Base-by-base conservation (phyloP, 2,329 filamentous ascomycete species). In the Madurella mycetomatis region DNA sequence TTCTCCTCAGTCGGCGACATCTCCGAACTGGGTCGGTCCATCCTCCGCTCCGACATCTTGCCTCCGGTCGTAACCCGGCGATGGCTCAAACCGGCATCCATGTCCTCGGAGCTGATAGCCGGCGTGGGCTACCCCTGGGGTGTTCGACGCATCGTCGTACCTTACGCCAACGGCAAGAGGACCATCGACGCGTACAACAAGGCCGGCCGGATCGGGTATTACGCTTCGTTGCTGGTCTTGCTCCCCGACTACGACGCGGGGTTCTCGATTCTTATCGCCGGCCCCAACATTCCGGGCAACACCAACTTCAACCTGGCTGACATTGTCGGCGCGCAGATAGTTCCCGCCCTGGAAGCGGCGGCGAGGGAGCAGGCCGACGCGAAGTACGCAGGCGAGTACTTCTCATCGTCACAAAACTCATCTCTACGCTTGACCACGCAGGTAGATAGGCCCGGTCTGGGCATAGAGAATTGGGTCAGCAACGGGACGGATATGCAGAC, bases 111-210 rank as follows among this genome's bases (percentile, higher is more conserved):
- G 32, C 59, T 72, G 1, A 55, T 62, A 40, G 68, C 70, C 11
- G 67, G 69, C 1, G 65, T 76, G 1, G 72, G 73, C 7, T 69
- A 70, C 30, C 76, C 76, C 1, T 78, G 75, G 75, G 75, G 75
- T 13, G 69, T 76, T 41, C 64, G 70, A 9, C 69, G 70, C 40
- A 68, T 72, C 56, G 32, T 45, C 9, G 37, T 61, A 9, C 42
- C 54, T 7, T 54, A 56, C 5, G 57, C 51, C n/a, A 62, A 64
- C 40, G 59, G 58, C 48, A 69, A 65, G 40, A 65, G 65, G 1
- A 52, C 65, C 1, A 62, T 66, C 1, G 67, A 69, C 48, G 60
- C 68, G 0, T 69, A 58, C 54, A 62, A 61, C 56, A 64, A 62
- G 42, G 62, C 62, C 46, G 62, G 60, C 1, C 45, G 57, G 4